Evolutionary conservation across 148 eudicot genomes (phyloP).

Genomic region (Bassia scoparia): DNA sequence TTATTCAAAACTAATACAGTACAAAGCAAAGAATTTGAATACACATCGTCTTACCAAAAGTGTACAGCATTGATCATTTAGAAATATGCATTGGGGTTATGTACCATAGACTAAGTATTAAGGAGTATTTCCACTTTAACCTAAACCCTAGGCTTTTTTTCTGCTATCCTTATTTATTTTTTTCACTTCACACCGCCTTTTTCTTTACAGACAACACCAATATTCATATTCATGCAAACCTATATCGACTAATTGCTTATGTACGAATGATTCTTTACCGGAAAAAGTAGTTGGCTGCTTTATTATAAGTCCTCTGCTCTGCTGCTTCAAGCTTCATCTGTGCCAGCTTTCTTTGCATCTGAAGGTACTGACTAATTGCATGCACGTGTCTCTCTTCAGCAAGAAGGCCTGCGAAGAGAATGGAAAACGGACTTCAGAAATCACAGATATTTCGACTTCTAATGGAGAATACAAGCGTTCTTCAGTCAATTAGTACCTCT

Average conservation of each 20-base stretch:
- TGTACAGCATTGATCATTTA: not conserved
- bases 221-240: conserved; percentile 5
- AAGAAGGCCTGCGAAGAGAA: conserved; percentile 9
- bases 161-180: not conserved
- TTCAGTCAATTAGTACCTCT: conserved; percentile 19
- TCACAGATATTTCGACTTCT: too few relatives aligned
- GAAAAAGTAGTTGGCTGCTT: conserved; percentile 4
- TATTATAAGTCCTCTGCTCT: conserved; percentile 11
- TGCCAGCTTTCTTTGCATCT: conserved; percentile 29
- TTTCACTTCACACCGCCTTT: not conserved
- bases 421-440: not conserved
- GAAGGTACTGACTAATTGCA: conserved; percentile 21
- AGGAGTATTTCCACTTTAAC: not conserved
- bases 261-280: conserved; percentile 13
- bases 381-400: conserved; percentile 12
- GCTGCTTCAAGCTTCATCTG: conserved; percentile 19
- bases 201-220: not conserved
- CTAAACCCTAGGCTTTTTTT: not conserved
- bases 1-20: too few relatives aligned
- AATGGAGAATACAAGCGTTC: not conserved
- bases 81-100: not conserved
- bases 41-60: not conserved
- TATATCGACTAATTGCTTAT: not conserved
- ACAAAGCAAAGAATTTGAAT: not conserved
- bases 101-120: not conserved